Evolutionary conservation across 805 yeast genomes (phyloP), one percentile per base, ranked within the genome.

Genomic region (Candida vartiovaarae): DNA sequence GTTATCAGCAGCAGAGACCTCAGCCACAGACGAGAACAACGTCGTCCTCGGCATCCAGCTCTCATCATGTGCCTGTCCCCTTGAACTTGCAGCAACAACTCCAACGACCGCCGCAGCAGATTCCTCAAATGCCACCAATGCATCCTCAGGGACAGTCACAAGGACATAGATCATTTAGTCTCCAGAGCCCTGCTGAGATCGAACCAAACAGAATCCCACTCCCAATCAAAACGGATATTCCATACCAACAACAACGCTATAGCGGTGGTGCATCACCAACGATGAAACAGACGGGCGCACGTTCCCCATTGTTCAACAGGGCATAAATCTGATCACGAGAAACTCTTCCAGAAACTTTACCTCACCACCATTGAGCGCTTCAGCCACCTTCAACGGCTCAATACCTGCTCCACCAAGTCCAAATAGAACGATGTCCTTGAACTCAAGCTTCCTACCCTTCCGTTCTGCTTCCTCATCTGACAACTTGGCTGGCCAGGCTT

Each of bases 241-340:
- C 55, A 26, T 47, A 45, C 32, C 64, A 40, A 38, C 56, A 42
- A 29, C 55, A 45, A 32, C 54, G 32, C 8, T 24, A 28, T 36
- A 25, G 30, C 15, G 41, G 41, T 32, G 36, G 36, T 6, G 37
- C 36, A 20, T 41, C 46, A 3, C 54, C 51, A 30, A 42, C 46
- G 10, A 40, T 48, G 3, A 48, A 50, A 47, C 6, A 46, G 41
- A 25, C 52, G 32, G 48, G 48, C 20, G 20, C 20, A 15, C 59
- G 62, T 50, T 60, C 67, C 34, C 72, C 1, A 61, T 61, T 10
- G 46, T 67, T 32, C 62, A 68, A 15, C 72, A 68, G 45, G 67
- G 72, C 1, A 45, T 62, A 24, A 64, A 59, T 36, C 60, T 67
- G 26, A 45, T 67, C n/a, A 49, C 65, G 29, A 62, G 63, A 38